Evolutionary conservation across 345 rosid species (phyloP), one percentile per base, ranked within the genome.

Genomic region (Leavenworthia alabamica): DNA sequence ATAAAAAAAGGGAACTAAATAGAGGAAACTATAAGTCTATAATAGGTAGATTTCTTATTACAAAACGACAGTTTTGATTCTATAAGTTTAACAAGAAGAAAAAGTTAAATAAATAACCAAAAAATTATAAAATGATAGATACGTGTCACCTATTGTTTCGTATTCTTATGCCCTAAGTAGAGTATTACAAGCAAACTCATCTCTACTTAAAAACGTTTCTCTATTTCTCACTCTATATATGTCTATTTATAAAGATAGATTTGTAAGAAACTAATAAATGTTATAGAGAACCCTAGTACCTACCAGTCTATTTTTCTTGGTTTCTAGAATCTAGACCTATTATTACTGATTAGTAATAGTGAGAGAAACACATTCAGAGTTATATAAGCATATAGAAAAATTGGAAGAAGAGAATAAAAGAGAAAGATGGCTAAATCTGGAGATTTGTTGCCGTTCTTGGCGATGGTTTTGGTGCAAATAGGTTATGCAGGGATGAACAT

Each of bases 401-500:
- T n/a, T n/a, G n/a, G n/a, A n/a, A 56, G 46, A 27, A 20, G 20
- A 73, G 52, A 62, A 26, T 39, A 51, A 42, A 19, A 70, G 75
- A 40, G 37, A 33, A 26, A 51, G 36, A 68, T 67, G 73, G 64
- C 64, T 61, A 69, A 62, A 55, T 62, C 69, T 32, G 63, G 68
- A 22, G 89, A 81, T 57, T 2, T 78, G 39, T 12, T 87, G 62
- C 91, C 97, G 5, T 82, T 80, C 54, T 49, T 87, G 76, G 86
- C 84, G 28, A 93, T 89, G 93, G 88, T 85, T 9, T 26, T 78
- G 11, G 85, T 87, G 32, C 97, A 89, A 65, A 6, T 84, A 5
- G 96, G 89, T 16, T 89, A 53, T 42, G 91, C 97, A 6, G 96
- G 88, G n/a, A 81, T 93, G 99, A 87, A 79, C 68, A 79, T 93